Evolutionary conservation across 148 eudicot species (phyloP).

Genomic region (Fallopia convolvulus): DNA sequence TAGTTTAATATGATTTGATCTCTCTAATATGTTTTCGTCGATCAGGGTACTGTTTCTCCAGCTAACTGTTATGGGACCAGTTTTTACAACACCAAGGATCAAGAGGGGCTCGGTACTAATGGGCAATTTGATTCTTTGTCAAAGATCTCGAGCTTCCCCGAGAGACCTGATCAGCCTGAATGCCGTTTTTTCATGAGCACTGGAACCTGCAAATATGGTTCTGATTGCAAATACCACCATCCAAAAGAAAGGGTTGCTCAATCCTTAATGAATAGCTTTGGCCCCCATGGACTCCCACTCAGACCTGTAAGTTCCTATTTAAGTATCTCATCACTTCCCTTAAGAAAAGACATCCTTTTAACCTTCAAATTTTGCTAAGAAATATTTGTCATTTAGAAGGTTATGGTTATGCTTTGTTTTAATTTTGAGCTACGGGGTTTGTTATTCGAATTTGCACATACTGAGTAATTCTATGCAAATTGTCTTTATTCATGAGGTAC

Average conservation of each 20-base stretch:
- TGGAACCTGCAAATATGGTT: slow-evolving; percentile 56
- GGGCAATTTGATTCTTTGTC: slow-evolving; percentile 6
- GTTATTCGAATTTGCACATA: too few species aligned
- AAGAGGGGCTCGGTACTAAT: neutral
- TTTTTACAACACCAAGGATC: slow-evolving; percentile 10
- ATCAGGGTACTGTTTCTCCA: neutral
- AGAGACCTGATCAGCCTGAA: slow-evolving; percentile 52
- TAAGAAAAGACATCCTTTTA: too few species aligned
- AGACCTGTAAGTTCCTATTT: slow-evolving; percentile 41
- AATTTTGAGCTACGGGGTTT: too few species aligned
- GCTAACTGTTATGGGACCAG: neutral
- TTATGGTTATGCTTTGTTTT: too few species aligned
- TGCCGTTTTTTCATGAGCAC: slow-evolving; percentile 54
- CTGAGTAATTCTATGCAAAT: too few species aligned
- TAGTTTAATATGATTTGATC: neutral
- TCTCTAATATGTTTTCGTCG: neutral
- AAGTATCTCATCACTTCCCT: neutral
- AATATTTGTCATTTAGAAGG: too few species aligned
- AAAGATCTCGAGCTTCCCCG: slow-evolving; percentile 24
- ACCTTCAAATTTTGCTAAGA: too few species aligned
- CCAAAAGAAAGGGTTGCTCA: slow-evolving; percentile 35
- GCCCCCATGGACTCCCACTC: slow-evolving; percentile 52
- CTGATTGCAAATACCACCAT: slow-evolving; percentile 56
- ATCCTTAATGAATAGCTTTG: slow-evolving; percentile 22
- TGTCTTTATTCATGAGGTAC: too few species aligned